Base-by-base conservation (phyloP, 257 asterid genomes). In the Solanum microdontum region DNA sequence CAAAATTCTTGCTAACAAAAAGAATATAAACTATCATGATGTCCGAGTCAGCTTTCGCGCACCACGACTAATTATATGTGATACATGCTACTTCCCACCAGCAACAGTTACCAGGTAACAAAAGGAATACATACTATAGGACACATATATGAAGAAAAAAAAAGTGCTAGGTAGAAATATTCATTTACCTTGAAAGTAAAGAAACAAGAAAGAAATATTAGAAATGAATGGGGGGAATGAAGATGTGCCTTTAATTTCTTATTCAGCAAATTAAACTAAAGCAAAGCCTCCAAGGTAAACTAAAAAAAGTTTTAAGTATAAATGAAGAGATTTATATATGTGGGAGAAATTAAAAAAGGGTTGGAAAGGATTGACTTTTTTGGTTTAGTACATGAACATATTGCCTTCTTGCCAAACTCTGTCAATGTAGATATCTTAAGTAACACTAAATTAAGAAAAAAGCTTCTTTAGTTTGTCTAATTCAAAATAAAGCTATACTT, bases 361-460 rank as follows among this genome's bases (percentile, higher is more conserved):
- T 90, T 80, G 76, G 93, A 88, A 45, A 58, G 21, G 83, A 91
- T 94, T 93, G 97, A 94, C 96, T 93, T 93, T 91, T 66, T 36
- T 33, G 82, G 64, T 17, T 43, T 45, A 11, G 91, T 82, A 51
- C 85, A 88, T 91, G 88, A 87, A 87, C 9, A 26, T 69, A 89
- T 91, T 94, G 96, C 91, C 70, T 15, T 89, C 60, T 89, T 88
- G 93, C 98, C 97, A 87, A 94, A 92, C 93, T 88, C 87, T 73
- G 89, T 90, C 85, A 37, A 90, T 45, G 79, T 87, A 43, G 55
- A 43, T 43, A 43, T 51, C n/a, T 51, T 2, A 76, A 24, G 15
- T 39, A 74, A 36, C 30, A 34, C 28, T 10, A 75, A 23, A 21
- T 75, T 36, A 32, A 74, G 55, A 33, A 8, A 17, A 73, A 9